Evolutionary conservation across 2,329 filamentous ascomycete genomes (phyloP), one percentile per base, ranked within the genome.

Genomic region (Cladosporium sp.): DNA sequence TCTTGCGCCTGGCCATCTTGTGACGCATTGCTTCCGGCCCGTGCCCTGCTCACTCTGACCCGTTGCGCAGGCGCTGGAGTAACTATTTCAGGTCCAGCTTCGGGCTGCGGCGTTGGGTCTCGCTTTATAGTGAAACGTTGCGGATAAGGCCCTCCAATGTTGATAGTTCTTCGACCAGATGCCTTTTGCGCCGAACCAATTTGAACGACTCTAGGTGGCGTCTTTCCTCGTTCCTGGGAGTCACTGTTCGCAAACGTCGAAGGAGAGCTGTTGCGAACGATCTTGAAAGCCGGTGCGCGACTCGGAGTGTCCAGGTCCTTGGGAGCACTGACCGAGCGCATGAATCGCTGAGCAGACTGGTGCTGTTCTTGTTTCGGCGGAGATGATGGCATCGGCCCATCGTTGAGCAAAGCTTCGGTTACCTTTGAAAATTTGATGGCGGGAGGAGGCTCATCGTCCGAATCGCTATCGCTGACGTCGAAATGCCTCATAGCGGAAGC

Each of bases 351-450:
- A 32, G 54, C 55, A 4, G 61, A 58, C 17, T 54, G 70, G 55
- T 42, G 65, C 62, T 68, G 61, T 34, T 74, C 74, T 51, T 73
- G 71, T 49, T 76, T 74, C 18, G 70, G 69, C 43, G 75, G 74
- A 7, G 80, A 77, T 3, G 73, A 78, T 43, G 80, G 80, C 38
- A 85, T 82, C 51, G 82, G 81, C 19, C 69, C 73, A 57, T 77
- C 76, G 45, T 76, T 77, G 47, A 96, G 77, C 13, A 96, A 76
- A 17, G 89, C 91, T 65, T 93, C 92, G 43, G 92, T 95, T 58
- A 93, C 81, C 61, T 91, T 90, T 67, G 90, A 96, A 66, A 96
- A 86, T 73, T 93, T 95, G 82, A 93, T 89, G 61, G 90, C 90
- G 47, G 72, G 86, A 13, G 88, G 87, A 22, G 95, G 88, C 70